These are phyloP conservation scores for Taphrina populina DNA, from an alignment of 1,139 yeast genomes.

Conservation along the genomic window DNA sequence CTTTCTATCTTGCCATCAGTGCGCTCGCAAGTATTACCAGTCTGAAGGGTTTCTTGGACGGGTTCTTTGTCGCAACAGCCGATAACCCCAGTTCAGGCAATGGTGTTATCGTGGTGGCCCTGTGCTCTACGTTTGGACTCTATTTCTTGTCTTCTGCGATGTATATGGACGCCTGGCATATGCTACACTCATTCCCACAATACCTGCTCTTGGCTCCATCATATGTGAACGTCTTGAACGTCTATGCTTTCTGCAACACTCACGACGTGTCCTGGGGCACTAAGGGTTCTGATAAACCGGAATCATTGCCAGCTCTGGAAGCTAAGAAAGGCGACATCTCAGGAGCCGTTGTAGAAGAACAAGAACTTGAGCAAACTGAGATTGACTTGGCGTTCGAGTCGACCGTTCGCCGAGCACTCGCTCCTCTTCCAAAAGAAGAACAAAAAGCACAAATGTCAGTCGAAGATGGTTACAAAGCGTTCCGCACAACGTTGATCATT, in stretches of 20 bases:
- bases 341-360: constrained; percentile 69
- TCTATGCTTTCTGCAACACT: constrained; percentile 91
- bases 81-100: constrained; percentile 46
- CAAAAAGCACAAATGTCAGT: constrained; percentile 46
- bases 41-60: constrained; percentile 40
- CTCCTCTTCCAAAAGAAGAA: constrained; percentile 48
- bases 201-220: constrained; percentile 84
- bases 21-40: constrained; percentile 39
- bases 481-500: constrained; percentile 76
- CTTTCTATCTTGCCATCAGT: constrained; percentile 47
- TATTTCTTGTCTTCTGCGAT: constrained; percentile 71
- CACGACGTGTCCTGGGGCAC: constrained; percentile 99
- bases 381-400: constrained; percentile 51
- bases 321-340: constrained; percentile 60
- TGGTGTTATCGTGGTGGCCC: constrained; percentile 65
- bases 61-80: constrained; percentile 39
- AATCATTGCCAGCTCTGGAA: constrained; percentile 57
- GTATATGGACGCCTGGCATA: constrained; percentile 94
- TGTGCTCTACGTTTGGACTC: constrained; percentile 88
- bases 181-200: constrained; percentile 80
- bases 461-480: constrained; percentile 65
- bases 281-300: constrained; percentile 73
- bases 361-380: constrained; percentile 70
- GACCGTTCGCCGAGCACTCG: constrained; percentile 46
- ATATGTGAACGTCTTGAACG: constrained; percentile 67